Percentiles rank a stretch among this genome's conserved stretches.
phyloP scores from a whole-genome alignment of 768 basidiomycete genomes.

The Lactifluus subvellereus region DNA sequence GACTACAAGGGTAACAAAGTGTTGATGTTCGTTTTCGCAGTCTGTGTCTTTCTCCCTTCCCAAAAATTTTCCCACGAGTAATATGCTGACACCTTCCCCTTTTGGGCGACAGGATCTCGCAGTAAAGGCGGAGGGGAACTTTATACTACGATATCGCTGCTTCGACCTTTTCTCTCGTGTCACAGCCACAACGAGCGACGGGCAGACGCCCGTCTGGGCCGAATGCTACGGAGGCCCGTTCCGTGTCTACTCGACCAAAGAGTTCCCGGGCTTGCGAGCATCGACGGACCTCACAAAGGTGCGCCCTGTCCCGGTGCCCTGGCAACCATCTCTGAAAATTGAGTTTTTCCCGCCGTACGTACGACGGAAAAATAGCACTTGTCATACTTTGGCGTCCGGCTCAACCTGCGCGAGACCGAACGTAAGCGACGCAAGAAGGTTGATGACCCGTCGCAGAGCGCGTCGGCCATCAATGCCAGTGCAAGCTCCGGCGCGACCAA shows the following conservation, averaged over 20 bases:
- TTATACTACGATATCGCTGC: slow-evolving; percentile 60
- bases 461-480: background rate
- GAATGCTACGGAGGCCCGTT: slow-evolving; percentile 62
- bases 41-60: slow-evolving; percentile 31
- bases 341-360: background rate
- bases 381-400: slow-evolving; percentile 50
- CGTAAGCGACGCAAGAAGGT: slow-evolving; percentile 45
- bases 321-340: background rate
- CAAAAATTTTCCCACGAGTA: background rate
- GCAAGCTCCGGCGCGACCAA: background rate
- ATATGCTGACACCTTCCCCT: background rate
- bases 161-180: slow-evolving; percentile 53
- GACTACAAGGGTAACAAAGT: slow-evolving; percentile 53
- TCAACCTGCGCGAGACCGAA: slow-evolving; percentile 55
- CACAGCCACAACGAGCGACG: slow-evolving; percentile 29
- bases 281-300: slow-evolving; percentile 69
- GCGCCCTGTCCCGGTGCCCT: background rate
- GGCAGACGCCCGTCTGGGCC: slow-evolving; percentile 45
- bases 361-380: slow-evolving; percentile 36
- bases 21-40: slow-evolving; percentile 60
- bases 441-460: slow-evolving; percentile 23
- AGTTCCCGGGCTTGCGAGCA: slow-evolving; percentile 60
- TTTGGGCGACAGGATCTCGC: slow-evolving; percentile 53
- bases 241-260: slow-evolving; percentile 64
- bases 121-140: slow-evolving; percentile 60